Evolutionary conservation across 331 rosid species (phyloP).

Genomic region (Erythrophleum ivorense): DNA sequence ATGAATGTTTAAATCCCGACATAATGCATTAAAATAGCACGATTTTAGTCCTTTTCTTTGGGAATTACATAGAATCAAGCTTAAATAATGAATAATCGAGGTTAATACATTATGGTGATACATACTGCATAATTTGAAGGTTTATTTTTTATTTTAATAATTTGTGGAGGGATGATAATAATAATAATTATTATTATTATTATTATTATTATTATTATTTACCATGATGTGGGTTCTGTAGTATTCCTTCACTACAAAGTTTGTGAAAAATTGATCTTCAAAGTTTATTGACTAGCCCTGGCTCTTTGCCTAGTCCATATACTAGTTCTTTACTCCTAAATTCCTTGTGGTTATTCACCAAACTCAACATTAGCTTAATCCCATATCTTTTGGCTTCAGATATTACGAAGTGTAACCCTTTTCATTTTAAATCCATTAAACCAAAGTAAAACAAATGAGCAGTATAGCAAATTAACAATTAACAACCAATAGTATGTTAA

Average conservation of each 20-base stretch:
- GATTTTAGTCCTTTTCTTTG: too few species aligned
- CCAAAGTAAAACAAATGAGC: neutral
- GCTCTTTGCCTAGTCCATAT: conserved; percentile 74
- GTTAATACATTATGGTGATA: too few species aligned
- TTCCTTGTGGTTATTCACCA: conserved; percentile 78
- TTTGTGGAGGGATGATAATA: neutral
- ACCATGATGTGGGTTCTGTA: conserved; percentile 82
- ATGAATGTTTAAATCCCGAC: too few species aligned
- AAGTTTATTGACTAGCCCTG: conserved; percentile 65
- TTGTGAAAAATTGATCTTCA: conserved; percentile 78
- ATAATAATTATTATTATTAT: too few species aligned
- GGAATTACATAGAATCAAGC: too few species aligned
- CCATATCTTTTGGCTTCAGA: conserved; percentile 76
- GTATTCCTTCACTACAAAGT: conserved; percentile 55
- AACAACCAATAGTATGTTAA: too few species aligned
- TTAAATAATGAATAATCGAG: too few species aligned
- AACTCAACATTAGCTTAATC: conserved; percentile 77
- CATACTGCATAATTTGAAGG: too few species aligned
- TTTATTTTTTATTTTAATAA: too few species aligned
- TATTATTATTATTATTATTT: too few species aligned
- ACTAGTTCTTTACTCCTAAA: conserved; percentile 87
- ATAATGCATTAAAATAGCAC: too few species aligned
- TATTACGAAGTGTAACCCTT: conserved; percentile 88
- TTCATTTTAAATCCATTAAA: conserved; percentile 32
- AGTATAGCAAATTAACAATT: neutral